A percentile compares a stretch with the other conserved stretches of the same genome.
Evolutionary conservation across 2,329 filamentous ascomycete species (phyloP).

Genomic region (Xylaria sp.): DNA sequence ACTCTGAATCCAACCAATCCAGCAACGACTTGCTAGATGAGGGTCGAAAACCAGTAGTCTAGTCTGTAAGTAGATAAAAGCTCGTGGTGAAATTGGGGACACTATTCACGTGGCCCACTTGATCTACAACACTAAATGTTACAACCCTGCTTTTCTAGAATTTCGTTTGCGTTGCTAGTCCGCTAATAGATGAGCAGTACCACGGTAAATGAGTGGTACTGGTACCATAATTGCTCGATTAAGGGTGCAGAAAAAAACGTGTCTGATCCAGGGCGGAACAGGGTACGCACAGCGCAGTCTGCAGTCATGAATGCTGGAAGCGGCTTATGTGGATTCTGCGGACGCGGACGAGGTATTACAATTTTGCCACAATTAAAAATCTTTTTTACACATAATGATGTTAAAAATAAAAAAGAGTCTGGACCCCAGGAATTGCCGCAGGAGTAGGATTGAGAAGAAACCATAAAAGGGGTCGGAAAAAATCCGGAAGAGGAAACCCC

Average conservation of each 20-base stretch:
- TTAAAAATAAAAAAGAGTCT: neutral
- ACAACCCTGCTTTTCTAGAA: constrained; percentile 29
- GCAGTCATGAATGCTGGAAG: constrained; percentile 9
- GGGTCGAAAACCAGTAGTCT: neutral
- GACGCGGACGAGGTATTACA: neutral
- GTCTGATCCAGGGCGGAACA: constrained; percentile 12
- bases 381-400: neutral
- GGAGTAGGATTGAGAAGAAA: neutral
- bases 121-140: constrained; percentile 13
- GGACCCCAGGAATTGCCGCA: neutral
- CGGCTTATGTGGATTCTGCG: constrained; percentile 15
- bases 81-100: neutral
- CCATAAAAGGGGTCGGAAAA: constrained; percentile 14
- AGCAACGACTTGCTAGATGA: neutral
- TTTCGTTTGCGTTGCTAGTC: constrained; percentile 20
- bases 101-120: constrained; percentile 9
- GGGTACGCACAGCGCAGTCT: constrained; percentile 22
- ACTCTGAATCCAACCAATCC: neutral
- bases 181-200: constrained; percentile 8
- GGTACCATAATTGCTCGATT: constrained; percentile 8
- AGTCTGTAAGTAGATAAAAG: constrained; percentile 3
- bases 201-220: constrained; percentile 12
- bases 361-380: neutral
- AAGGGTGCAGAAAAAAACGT: constrained; percentile 26
- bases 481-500: neutral